Evolutionary conservation across 2,329 filamentous ascomycete species (phyloP), one percentile per base, ranked within the genome.

Genomic region (Elsinoe ampelina): DNA sequence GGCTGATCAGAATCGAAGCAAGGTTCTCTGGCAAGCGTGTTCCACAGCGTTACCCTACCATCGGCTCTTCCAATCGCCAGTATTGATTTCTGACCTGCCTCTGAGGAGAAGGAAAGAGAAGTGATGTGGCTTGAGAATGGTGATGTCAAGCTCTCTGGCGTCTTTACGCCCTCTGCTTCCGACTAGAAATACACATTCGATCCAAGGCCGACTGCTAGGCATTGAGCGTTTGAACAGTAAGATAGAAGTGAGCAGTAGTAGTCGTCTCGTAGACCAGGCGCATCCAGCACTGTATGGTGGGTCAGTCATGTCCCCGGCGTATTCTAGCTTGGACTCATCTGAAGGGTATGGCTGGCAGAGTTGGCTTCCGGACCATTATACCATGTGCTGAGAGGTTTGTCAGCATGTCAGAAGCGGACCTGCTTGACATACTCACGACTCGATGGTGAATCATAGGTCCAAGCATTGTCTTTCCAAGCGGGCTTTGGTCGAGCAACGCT

Each of bases 161-260:
- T 78, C 36, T 79, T 77, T 17, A 89, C 86, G 2, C 86, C 86
- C 30, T 76, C 74, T 34, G 75, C 71, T 67, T 97, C 91, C 0
- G 89, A 92, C 93, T 92, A 98, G 4, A 88, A 81, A 68, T 95
- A 96, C 3, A 98, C 80, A 35, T 84, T 77, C 55, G 85, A 83
- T 0, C 85, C 85, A 12, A 97, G 77, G 0, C 89, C 92, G 15
- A 97, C 88, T 15, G 89, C 92, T 13, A 98, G 78, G 12, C 85
- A 87, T 55, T 86, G 81, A 52, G 83, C 80, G 6, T 81, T 86
- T 39, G 79, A 71, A 0, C 86, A 95, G 69, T 95, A 97, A 8
- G 93, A 89, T 55, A 98, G 77, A 2, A 91, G 79, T 0, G 91
- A 93, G 72, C 90, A 96, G 69, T 98, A 98, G 69, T 91, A 98